Evolutionary conservation across 768 basidiomycete genomes (phyloP), one percentile per base, ranked within the genome.

Genomic region (Collybiopsis luxurians): DNA sequence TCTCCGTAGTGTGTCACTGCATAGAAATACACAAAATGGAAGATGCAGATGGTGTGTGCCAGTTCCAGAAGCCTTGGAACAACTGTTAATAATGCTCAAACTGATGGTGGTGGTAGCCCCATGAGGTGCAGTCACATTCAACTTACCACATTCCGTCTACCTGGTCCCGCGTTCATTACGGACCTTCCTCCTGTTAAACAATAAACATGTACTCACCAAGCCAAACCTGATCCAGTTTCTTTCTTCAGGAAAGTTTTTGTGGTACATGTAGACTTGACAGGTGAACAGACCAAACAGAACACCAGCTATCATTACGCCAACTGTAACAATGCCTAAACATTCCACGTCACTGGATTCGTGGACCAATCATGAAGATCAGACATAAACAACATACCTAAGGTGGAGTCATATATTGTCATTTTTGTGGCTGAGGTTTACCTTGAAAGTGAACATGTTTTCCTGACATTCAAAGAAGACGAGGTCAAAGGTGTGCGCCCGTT

Each of bases 211-310:
- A 24, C 47, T 39, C 43, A 51, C 45, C 26, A 59, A 40, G n/a
- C n/a, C 27, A 46, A 48, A 11, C 24, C 48, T 56, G 23, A 59
- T 15, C 21, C 38, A 30, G 1, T 30, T 11, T 15, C 21, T 44
- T 47, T 56, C 56, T 6, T 27, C 21, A 24, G 31, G 53, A 49
- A 6, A 59, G 28, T 12, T 59, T 28, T 54, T 21, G 44, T 31
- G 45, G 47, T 59, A 59, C 3, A 59, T 27, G 34, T 58, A 59
- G 3, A 48, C 23, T 27, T 59, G 58, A 27, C 47, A 38, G 21
- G 58, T 47, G 19, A 59, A 19, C 12, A 57, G 11, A 31, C 58
- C 58, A 27, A 59, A 59, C 2, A 59, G 46, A 36, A 57, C 46
- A 4, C 45, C 34, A 17, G 58, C 23, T 34, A 59, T 48, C 39